phyloP scores from a whole-genome alignment of 2,329 filamentous ascomycete genomes.

The Calonectria naviculata region DNA sequence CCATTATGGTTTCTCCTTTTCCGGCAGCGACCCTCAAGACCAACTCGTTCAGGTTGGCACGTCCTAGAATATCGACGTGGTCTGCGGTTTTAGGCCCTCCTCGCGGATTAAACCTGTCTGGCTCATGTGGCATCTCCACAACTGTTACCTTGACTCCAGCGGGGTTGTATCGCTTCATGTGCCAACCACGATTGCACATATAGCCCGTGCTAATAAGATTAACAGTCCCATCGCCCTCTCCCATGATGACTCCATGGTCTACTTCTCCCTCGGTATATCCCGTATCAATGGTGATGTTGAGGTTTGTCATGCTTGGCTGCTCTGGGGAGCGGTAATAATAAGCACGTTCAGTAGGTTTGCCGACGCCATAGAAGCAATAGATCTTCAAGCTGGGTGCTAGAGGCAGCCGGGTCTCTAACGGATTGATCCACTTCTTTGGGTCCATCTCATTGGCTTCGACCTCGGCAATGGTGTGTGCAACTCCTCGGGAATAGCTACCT shows the following conservation, averaged over 20 bases:
- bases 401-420: conserved; percentile 87
- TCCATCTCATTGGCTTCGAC: conserved; percentile 86
- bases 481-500: conserved; percentile 85
- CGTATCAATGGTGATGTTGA: conserved; percentile 82
- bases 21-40: conserved; percentile 89
- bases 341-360: conserved; percentile 90
- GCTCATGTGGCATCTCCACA: conserved; percentile 97
- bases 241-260: conserved; percentile 94
- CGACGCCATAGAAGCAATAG: conserved; percentile 96
- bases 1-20: conserved; percentile 80
- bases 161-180: conserved; percentile 93
- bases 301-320: conserved; percentile 69
- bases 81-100: conserved; percentile 80
- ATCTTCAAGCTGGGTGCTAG: conserved; percentile 91
- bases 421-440: conserved; percentile 91
- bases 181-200: conserved; percentile 97
- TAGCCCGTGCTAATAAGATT: conserved; percentile 93
- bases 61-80: conserved; percentile 94
- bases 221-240: conserved; percentile 96
- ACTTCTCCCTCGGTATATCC: conserved; percentile 67
- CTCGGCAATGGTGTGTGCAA: conserved; percentile 82
- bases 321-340: conserved; percentile 88
- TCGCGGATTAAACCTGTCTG: conserved; percentile 88
- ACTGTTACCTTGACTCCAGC: conserved; percentile 83
- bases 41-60: conserved; percentile 90